A percentile compares a stretch with the other conserved stretches of the same genome.
These are phyloP conservation scores for Lanzia echinophila DNA, from an alignment of 2,329 filamentous ascomycete species.

Conservation along the genomic window DNA sequence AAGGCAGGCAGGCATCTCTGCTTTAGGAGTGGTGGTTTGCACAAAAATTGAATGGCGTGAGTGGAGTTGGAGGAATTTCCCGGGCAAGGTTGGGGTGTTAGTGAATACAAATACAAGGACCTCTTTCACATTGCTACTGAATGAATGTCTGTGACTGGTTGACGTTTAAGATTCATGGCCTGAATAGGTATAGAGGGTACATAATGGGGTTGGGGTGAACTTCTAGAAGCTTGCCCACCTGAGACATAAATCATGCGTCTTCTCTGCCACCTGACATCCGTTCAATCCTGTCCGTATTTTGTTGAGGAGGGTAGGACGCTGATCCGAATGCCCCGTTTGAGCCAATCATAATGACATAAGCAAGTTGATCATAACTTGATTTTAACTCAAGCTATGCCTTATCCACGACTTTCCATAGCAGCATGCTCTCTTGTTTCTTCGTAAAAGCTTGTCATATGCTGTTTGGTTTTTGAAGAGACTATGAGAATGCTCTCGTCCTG, in stretches of 20 bases:
- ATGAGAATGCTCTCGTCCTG: too few species aligned
- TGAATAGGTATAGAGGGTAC: not conserved
- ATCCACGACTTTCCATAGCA: too few species aligned
- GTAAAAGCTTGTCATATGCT: too few species aligned
- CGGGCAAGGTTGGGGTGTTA: not conserved
- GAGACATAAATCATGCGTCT: not conserved
- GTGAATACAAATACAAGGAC: not conserved
- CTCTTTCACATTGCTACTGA: not conserved
- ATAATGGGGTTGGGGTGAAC: not conserved
- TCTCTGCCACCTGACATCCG: not conserved
- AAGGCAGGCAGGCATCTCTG: not conserved
- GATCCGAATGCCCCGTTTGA: not conserved
- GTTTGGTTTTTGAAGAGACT: too few species aligned
- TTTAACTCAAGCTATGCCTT: too few species aligned
- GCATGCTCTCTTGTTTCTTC: too few species aligned
- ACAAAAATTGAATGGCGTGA: slow-evolving; percentile 5
- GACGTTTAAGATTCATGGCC: not conserved
- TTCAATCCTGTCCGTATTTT: not conserved
- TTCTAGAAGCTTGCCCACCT: not conserved
- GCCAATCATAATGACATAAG: not conserved
- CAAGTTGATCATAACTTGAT: too few species aligned
- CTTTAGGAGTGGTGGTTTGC: not conserved
- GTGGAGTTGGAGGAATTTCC: not conserved
- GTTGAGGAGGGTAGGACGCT: not conserved
- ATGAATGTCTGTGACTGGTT: not conserved